Evolutionary conservation across 129 eudicot genomes (phyloP).

Genomic region (Tagetes patula): DNA sequence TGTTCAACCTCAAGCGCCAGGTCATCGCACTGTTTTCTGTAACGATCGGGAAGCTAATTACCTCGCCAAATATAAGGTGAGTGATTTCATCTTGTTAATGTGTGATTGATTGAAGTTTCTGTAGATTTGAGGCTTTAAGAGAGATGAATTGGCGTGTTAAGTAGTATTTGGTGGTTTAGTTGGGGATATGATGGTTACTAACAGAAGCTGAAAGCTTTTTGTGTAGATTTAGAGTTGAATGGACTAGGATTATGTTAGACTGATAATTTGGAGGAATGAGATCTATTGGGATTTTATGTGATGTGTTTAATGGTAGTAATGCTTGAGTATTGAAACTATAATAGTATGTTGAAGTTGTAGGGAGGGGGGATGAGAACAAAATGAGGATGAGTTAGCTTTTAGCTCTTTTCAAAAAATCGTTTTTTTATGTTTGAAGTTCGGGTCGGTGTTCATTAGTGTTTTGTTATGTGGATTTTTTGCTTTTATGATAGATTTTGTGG

Average conservation of each 20-base stretch:
- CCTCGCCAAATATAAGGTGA: slow-evolving; percentile 81
- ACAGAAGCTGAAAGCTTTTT: neutral
- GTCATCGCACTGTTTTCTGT: slow-evolving; percentile 88
- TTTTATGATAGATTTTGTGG: neutral
- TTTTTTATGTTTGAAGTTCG: slow-evolving; percentile 14
- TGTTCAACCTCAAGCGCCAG: slow-evolving; percentile 98
- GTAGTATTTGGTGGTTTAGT: neutral
- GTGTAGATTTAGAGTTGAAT: slow-evolving; percentile 18
- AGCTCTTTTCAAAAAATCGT: neutral
- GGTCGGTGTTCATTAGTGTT: neutral
- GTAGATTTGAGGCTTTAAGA: slow-evolving; percentile 6
- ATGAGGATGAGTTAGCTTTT: neutral
- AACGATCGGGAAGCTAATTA: slow-evolving; percentile 91
- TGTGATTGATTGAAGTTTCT: neutral
- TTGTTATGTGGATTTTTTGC: slow-evolving; percentile 10
- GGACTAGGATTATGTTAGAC: slow-evolving; percentile 9
- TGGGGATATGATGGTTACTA: slow-evolving; percentile 3
- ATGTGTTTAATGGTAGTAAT: slow-evolving; percentile 2
- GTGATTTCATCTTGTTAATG: neutral
- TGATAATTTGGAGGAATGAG: slow-evolving; percentile 14
- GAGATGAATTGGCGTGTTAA: slow-evolving; percentile 1
- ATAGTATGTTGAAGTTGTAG: neutral
- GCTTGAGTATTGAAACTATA: neutral
- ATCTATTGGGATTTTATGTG: slow-evolving; percentile 14
- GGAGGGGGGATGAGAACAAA: neutral